Base-by-base conservation (phyloP, 1,284 basidiomycete genomes). In the Trametes versicolor region DNA sequence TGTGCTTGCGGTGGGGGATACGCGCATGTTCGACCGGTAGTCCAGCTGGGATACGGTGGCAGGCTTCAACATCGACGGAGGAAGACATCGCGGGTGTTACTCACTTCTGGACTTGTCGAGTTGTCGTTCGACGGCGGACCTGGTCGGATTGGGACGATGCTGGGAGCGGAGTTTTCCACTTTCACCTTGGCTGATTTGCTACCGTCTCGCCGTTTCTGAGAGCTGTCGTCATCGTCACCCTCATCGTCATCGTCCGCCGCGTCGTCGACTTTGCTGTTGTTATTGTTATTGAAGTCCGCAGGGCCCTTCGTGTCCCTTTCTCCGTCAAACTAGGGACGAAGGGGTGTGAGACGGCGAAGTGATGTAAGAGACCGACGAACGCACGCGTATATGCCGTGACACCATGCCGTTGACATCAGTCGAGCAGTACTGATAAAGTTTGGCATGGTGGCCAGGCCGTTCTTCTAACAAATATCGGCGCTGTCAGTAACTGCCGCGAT, bases 381-480 rank as follows among this genome's bases (percentile, higher is more conserved):
- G 66, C 68, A 87, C 85, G 60, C 83, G 78, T 9, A 83, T 70
- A 72, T 86, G 83, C 47, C 82, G 78, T 58, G 82, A 77, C 37
- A 87, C 77, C 63, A 86, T 82, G 48, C 77, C 74, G 65, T 80
- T 77, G 65, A 83, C 78, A 66, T 87, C 83, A n/a, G 77, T 79
- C 2, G 85, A 86, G 69, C 81, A 83, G 73, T 87, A 88, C 74
- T 87, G 84, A 73, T 84, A 87, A 50, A 88, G 79, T 75, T 88
- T 88, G 66, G 82, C 80, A 72, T 84, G 81, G 71, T 85, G 83
- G 17, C 84, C 85, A 63, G 80, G 78, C 51, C 80, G 78, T 67
- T 83, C 81, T 68, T 83, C 82, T 83, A 70, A 29, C 23, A 17
- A 12, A 41, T 15, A n/a, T 21, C n/a, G 37, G 37, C 34, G 37